Conservation (phyloP, 305 asterid species). For the Plantago lanceolata region DNA sequence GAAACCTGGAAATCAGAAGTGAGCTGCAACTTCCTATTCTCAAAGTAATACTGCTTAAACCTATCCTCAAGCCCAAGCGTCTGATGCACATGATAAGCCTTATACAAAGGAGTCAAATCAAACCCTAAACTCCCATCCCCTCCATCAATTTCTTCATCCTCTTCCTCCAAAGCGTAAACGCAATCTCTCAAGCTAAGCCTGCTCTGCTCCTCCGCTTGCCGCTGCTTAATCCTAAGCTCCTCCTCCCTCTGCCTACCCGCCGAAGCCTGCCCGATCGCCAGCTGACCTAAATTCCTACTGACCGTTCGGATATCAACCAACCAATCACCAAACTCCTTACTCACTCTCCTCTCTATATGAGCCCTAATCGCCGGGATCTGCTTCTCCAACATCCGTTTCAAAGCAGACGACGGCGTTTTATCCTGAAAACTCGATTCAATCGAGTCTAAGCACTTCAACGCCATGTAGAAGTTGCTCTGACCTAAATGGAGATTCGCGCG, state of each 20-base stretch:
- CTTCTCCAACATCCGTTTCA: constrained; percentile 77
- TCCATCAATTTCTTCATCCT: constrained; percentile 66
- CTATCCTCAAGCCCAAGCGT: constrained; percentile 78
- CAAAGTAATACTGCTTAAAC: constrained; percentile 82
- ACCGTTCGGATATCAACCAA: constrained; percentile 82
- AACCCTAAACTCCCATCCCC: constrained; percentile 61
- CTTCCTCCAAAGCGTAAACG: constrained; percentile 79
- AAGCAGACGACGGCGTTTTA: constrained; percentile 57
- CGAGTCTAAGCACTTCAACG: constrained; percentile 77
- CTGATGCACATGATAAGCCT: constrained; percentile 81
- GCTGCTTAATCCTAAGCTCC: constrained; percentile 78
- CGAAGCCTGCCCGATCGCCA: constrained; percentile 95
- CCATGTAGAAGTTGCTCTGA: constrained; percentile 68
- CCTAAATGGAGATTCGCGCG: constrained; percentile 64
- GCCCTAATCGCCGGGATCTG: constrained; percentile 82
- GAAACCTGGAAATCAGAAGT: constrained; percentile 97
- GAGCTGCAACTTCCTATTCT: constrained; percentile 85
- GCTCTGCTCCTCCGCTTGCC: constrained; percentile 97
- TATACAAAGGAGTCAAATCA: constrained; percentile 80
- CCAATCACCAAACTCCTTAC: constrained; percentile 92
- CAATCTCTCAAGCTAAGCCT: constrained; percentile 76
- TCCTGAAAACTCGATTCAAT: constrained; percentile 55
- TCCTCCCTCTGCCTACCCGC: constrained; percentile 94
- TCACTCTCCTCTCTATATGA: constrained; percentile 65
- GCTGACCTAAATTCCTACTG: constrained; percentile 82